These are phyloP conservation scores for Phytophthora quininea DNA, from an alignment of 352 stramenopile genomes.

Conservation along the genomic window DNA sequence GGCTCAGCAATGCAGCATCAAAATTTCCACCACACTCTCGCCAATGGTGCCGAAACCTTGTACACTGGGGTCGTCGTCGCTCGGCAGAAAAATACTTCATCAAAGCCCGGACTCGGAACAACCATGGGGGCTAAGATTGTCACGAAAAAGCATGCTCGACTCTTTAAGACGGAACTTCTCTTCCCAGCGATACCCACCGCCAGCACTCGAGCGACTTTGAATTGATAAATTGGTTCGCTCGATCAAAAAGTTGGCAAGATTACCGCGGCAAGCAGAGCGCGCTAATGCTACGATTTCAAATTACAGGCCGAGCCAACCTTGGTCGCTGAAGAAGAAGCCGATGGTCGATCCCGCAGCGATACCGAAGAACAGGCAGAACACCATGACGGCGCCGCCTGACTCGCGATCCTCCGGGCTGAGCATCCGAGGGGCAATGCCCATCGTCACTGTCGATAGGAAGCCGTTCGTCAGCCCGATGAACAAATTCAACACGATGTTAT, in stretches of 20 bases:
- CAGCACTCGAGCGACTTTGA: constrained; percentile 8
- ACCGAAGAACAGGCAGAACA: constrained; percentile 54
- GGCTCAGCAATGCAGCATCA: constrained; percentile 10
- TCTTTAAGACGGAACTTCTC: constrained; percentile 44
- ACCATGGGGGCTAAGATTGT: constrained; percentile 21
- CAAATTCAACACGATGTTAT: constrained; percentile 45
- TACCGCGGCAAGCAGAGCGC: not conserved
- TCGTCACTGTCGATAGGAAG: constrained; percentile 56
- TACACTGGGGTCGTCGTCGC: constrained; percentile 37
- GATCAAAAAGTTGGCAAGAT: not conserved
- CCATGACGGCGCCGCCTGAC: constrained; percentile 50
- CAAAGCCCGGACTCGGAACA: constrained; percentile 2
- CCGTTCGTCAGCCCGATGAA: constrained; percentile 48
- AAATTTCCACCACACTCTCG: constrained; percentile 41
- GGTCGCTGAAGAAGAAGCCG: constrained; percentile 42
- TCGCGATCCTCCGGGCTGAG: constrained; percentile 50
- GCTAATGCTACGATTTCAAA: not conserved
- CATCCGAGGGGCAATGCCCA: constrained; percentile 44
- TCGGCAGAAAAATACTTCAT: constrained; percentile 13
- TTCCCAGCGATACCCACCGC: constrained; percentile 27
- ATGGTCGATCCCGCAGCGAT: constrained; percentile 41
- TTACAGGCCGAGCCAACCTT: constrained; percentile 50
- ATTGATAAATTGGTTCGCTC: constrained; percentile 6
- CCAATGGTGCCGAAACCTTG: constrained; percentile 27
- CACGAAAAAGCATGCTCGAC: constrained; percentile 34